Conservation (phyloP, 2,329 filamentous ascomycete genomes). For the Microascus cirrosus region DNA sequence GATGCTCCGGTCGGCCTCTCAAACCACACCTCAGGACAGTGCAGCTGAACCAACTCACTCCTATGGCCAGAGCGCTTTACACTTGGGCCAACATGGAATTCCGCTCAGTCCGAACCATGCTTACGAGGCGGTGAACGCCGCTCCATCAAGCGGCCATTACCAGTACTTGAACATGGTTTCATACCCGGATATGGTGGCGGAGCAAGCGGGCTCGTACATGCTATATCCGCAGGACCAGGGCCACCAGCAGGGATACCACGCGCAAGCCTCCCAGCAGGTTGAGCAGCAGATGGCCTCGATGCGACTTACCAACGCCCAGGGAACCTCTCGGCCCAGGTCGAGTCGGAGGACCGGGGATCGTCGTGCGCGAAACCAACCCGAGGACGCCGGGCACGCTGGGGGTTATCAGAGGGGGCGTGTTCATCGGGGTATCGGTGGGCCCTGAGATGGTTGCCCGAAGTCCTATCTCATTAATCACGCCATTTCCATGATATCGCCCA, state of each 20-base stretch:
- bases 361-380: not conserved
- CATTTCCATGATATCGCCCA: not conserved
- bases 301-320: not conserved
- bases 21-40: not conserved
- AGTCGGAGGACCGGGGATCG: not conserved
- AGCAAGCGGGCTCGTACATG: not conserved
- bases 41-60: not conserved
- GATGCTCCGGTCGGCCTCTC: constrained; percentile 4
- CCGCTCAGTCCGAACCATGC: not conserved
- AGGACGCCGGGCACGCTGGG: not conserved
- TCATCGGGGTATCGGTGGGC: not conserved
- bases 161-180: not conserved
- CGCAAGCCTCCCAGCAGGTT: not conserved
- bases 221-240: not conserved
- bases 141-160: not conserved
- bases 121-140: not conserved
- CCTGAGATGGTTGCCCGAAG: not conserved
- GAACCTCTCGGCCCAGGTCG: not conserved
- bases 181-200: not conserved
- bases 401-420: not conserved
- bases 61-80: not conserved
- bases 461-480: not conserved
- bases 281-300: constrained; percentile 5
- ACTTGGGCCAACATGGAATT: not conserved
- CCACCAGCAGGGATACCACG: constrained; percentile 1